A percentile compares a stretch with the other conserved stretches of the same genome.
These are phyloP conservation scores for Aeschynomene evenia DNA, from an alignment of 306 rosid genomes.

Conservation along the genomic window DNA sequence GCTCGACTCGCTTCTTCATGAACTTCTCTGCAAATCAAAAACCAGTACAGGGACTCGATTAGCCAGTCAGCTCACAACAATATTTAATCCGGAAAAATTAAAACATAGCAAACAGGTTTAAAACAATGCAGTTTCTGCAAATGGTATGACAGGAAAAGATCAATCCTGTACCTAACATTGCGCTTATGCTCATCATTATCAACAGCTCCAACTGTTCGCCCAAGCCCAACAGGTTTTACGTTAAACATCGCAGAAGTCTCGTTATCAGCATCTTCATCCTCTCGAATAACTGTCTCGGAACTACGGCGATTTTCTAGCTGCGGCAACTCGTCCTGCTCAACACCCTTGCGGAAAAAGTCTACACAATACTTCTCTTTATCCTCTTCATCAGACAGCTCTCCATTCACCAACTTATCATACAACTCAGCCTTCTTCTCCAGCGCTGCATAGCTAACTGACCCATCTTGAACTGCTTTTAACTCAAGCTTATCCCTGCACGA, in stretches of 20 bases:
- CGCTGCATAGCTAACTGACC: conserved; percentile 79
- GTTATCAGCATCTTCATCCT: conserved; percentile 46
- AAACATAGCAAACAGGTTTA: not conserved
- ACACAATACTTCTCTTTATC: conserved; percentile 92
- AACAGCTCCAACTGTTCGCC: conserved; percentile 52
- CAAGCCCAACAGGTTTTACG: conserved; percentile 51
- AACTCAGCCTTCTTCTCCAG: conserved; percentile 79
- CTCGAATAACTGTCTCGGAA: conserved; percentile 28
- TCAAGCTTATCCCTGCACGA: conserved; percentile 86
- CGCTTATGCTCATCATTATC: conserved; percentile 73
- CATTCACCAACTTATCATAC: conserved; percentile 73
- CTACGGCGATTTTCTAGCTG: conserved; percentile 32
- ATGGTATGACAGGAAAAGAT: not conserved
- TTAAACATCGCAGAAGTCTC: conserved; percentile 50
- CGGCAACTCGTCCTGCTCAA: conserved; percentile 55
- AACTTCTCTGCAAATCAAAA: conserved; percentile 69
- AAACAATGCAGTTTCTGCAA: not conserved
- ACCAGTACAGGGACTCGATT: conserved; percentile 10
- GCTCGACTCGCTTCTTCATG: conserved; percentile 87
- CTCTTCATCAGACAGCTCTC: conserved; percentile 89
- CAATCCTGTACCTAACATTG: conserved; percentile 61
- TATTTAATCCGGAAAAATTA: not conserved
- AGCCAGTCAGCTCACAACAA: not conserved
- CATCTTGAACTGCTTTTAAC: conserved; percentile 83
- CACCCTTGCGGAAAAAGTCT: conserved; percentile 73